A percentile compares a stretch with the other conserved stretches of the same genome.
Evolutionary conservation across 169 alveolate species (phyloP).

Genomic region (Plasmodium coatneyi): DNA sequence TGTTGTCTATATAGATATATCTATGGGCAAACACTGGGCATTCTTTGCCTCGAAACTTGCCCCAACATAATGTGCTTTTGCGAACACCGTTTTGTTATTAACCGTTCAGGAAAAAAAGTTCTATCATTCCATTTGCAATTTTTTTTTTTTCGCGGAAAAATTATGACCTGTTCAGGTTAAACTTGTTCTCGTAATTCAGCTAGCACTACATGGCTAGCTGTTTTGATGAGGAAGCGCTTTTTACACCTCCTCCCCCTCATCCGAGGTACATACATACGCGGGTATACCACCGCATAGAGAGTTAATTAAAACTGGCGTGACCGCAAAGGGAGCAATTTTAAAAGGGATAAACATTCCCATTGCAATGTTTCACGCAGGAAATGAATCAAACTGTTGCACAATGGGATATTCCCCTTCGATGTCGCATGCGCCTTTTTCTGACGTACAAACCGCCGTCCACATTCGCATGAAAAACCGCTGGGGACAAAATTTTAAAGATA

Average conservation of each 20-base stretch:
- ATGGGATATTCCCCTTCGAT: neutral
- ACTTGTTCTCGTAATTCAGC: neutral
- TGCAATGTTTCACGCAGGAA: neutral
- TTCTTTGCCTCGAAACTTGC: neutral
- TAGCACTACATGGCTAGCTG: neutral
- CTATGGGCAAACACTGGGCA: neutral
- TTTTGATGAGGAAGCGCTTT: neutral
- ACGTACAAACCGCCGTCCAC: neutral
- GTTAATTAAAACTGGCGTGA: neutral
- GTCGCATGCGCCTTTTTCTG: neutral
- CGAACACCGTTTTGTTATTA: neutral
- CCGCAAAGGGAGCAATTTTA: neutral
- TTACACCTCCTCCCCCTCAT: neutral
- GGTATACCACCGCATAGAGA: neutral
- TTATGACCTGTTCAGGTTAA: neutral
- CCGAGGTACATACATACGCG: neutral
- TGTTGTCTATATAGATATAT: neutral
- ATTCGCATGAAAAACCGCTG: neutral
- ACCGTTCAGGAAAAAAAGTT: neutral
- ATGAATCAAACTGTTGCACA: neutral
- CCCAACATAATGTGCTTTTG: neutral
- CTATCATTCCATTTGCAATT: neutral
- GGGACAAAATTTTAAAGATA: neutral
- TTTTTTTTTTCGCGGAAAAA: neutral
- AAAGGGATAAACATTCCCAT: neutral